Base-by-base conservation (phyloP, 306 rosid genomes). In the Quercus gilva region DNA sequence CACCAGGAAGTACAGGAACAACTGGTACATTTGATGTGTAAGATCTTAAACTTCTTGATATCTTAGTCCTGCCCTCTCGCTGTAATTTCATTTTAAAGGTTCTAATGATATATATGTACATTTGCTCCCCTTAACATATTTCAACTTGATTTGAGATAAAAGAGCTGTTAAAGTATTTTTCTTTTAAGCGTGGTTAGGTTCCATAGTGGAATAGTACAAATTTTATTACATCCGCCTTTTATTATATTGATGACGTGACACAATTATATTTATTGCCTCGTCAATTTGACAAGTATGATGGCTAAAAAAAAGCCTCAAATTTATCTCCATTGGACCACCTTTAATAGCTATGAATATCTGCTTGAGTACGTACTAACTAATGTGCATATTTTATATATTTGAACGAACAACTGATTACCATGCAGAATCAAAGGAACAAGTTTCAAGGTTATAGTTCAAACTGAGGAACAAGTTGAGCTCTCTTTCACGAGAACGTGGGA, bases 401-500 rank as follows among this genome's bases (percentile, higher is more conserved):
- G 69, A 64, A 37, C 37, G 10, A 45, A 11, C 63, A 33, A 4
- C 70, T 23, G 2, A 52, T 2, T 20, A n/a, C 20, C 80, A 77
- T 59, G 78, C 92, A 95, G 98, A 84, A 86, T 95, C 73, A 86
- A 79, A 25, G 98, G 90, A 76, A 91, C 86, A 19, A 67, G 72
- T 41, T 90, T 95, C 69, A 64, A 74, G 43, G 91, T 95, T 18
- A 58, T 95, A 70, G 87, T 92, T 31, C 90, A 90, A 88, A 86
- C 41, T 59, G 99, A 95, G 64, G 91, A 91, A 79, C 97, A 91
- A 49, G 92, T 95, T 61, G 98, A 95, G 84, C 70, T 95, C 73
- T 95, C 98, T 51, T 95, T 95, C 89, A 77, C 85, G 12, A 93
- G 96, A 85, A 84, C 83, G 1, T 95, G 94, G 97, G 90, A 95